Base-by-base conservation (phyloP, 2,329 filamentous ascomycete genomes). In the Thelonectria rubi region DNA sequence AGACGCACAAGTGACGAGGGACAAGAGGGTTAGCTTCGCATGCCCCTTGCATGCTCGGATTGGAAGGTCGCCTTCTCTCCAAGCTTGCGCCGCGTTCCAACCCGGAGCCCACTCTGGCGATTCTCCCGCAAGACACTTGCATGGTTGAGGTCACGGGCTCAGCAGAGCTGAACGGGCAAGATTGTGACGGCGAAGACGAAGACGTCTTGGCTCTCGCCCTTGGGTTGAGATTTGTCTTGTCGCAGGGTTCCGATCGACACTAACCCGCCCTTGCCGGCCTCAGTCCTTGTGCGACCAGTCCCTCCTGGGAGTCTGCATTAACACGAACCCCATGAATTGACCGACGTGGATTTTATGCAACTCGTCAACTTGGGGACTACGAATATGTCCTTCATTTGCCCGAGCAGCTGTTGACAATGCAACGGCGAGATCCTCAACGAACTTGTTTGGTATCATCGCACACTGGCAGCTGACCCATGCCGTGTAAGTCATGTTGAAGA, bases 161-260 rank as follows among this genome's bases (percentile, higher is more conserved):
- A 62, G 52, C 68, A 62, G 56, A 62, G 62, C 62, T 60, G 62
- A 49, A 40, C 49, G 49, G 45, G 15, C 40, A 47, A 40, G 48
- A 50, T n/a, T 11, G 15, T 42, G 17, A n/a, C 14, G n/a, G 9
- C 4, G 3, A 42, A 42, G 20, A n/a, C 15, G 21, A 40, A 21
- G 34, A 14, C 32, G 17, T 47, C 34, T 24, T 39, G 40, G 48
- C 32, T 51, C 60, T 65, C 65, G 58, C 60, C 51, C 61, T 42
- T 9, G 53, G 37, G 52, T 21, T 32, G 26, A 24, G 46, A 24
- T 24, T 24, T 24, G 24, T 40, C n/a, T 43, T 20, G 20, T 45
- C 11, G 8, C 34, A 39, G 34, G 43, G 42, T 17, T 40, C 42
- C 21, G 42, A 55, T 59, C 47, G 60, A 55, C 52, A 42, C 52